phyloP scores from a whole-genome alignment of 768 basidiomycete genomes.

The Panus rudis region DNA sequence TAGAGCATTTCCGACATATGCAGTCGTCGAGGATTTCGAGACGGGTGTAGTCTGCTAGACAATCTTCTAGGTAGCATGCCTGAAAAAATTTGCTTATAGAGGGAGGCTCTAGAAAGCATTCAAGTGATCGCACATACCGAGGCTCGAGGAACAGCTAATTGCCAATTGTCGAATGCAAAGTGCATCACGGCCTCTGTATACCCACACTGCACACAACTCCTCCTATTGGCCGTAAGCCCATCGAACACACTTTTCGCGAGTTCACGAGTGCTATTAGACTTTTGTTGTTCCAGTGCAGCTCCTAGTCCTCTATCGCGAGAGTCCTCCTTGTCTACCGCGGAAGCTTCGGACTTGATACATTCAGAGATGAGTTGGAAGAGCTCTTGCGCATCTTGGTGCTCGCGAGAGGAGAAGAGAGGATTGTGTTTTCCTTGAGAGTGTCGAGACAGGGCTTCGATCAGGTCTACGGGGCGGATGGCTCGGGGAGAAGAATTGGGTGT shows the following conservation, averaged over 20 bases:
- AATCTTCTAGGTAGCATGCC: constrained; percentile 69
- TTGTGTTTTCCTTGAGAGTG: constrained; percentile 46
- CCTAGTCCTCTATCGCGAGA: constrained; percentile 67
- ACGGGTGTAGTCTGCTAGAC: constrained; percentile 82
- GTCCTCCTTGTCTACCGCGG: constrained; percentile 64
- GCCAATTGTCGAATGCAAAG: constrained; percentile 82
- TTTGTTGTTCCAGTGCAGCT: constrained; percentile 21
- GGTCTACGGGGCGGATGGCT: constrained; percentile 63
- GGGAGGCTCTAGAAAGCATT: background rate
- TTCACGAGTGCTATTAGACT: constrained; percentile 18
- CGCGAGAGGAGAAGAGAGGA: constrained; percentile 76
- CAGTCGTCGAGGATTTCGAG: constrained; percentile 88
- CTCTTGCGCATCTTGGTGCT: constrained; percentile 98
- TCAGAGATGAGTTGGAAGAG: constrained; percentile 93
- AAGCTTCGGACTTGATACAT: constrained; percentile 80
- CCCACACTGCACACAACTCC: constrained; percentile 84
- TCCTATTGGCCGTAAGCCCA: constrained; percentile 82
- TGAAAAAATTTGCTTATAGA: constrained; percentile 10
- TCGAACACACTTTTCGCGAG: constrained; percentile 74
- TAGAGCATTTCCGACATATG: constrained; percentile 86
- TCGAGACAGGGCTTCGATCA: constrained; percentile 63
- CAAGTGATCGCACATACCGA: constrained; percentile 37
- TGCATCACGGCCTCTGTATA: constrained; percentile 95
- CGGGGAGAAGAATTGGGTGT: constrained; percentile 48
- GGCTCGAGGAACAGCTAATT: constrained; percentile 63